A percentile compares a stretch with the other conserved stretches of the same genome.
Conservation (phyloP, 2,329 filamentous ascomycete genomes). For the Aspergillus sp. region DNA sequence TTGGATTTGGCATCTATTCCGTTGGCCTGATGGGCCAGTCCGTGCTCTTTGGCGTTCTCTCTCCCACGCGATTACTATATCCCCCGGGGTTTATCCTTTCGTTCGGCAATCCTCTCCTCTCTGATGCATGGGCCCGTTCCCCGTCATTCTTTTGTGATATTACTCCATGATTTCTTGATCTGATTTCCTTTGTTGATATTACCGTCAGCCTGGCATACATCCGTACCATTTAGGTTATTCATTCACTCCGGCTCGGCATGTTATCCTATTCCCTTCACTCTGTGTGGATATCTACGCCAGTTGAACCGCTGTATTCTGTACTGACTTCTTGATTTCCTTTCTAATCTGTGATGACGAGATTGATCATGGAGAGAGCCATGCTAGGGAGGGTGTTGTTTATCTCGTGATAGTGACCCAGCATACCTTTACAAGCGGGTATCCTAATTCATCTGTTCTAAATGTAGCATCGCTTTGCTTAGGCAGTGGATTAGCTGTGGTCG, state of each 20-base stretch:
- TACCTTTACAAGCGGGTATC: no score
- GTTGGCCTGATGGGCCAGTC: neutral
- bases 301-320: constrained; percentile 9
- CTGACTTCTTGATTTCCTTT: constrained; percentile 7
- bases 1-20: neutral
- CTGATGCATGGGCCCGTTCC: constrained; percentile 10
- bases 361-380: neutral
- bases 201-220: constrained; percentile 12
- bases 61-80: neutral
- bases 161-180: constrained; percentile 16
- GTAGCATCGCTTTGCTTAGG: no score
- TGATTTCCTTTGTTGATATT: constrained; percentile 23
- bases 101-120: constrained; percentile 12
- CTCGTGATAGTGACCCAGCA: no score
- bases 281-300: constrained; percentile 6
- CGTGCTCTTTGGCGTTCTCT: neutral
- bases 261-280: constrained; percentile 3
- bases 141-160: constrained; percentile 17
- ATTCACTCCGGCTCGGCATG: constrained; percentile 15
- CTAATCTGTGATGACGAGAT: constrained; percentile 20
- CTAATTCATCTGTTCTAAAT: no score
- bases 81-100: constrained; percentile 13
- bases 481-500: no score
- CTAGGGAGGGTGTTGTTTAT: no score
- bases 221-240: constrained; percentile 11